Conservation (phyloP, 192 early-diverging fungal species). For the Linnemannia hyalina region DNA sequence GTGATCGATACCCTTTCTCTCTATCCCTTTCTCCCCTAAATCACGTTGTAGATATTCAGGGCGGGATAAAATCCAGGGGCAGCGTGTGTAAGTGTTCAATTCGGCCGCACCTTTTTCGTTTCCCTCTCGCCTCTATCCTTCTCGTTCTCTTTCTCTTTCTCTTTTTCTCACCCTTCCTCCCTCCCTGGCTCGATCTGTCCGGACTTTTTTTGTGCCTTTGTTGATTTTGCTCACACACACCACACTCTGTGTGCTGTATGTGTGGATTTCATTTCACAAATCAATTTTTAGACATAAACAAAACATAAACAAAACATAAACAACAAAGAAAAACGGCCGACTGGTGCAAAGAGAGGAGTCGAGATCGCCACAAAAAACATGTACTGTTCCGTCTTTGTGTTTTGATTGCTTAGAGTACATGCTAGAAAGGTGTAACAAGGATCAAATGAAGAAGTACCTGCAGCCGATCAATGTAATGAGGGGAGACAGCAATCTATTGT, state of each 20-base stretch:
- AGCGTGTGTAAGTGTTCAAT: too few species aligned
- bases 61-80: too few species aligned
- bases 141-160: not conserved
- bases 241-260: not conserved
- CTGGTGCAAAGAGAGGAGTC: not conserved
- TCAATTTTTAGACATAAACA: not conserved
- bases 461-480: too few species aligned
- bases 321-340: not conserved
- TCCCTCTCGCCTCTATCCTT: not conserved
- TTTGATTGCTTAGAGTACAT: too few species aligned
- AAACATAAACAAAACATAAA: not conserved
- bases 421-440: too few species aligned
- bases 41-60: too few species aligned
- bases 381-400: not conserved
- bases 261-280: not conserved
- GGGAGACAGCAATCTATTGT: too few species aligned
- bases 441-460: too few species aligned
- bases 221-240: not conserved
- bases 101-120: too few species aligned
- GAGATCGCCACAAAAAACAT: not conserved
- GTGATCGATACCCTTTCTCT: too few species aligned
- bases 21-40: too few species aligned
- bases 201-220: not conserved
- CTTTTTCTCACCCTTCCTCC: too few species aligned
- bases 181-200: not conserved